phyloP scores from a whole-genome alignment of 305 asterid genomes.

The Vinca major region DNA sequence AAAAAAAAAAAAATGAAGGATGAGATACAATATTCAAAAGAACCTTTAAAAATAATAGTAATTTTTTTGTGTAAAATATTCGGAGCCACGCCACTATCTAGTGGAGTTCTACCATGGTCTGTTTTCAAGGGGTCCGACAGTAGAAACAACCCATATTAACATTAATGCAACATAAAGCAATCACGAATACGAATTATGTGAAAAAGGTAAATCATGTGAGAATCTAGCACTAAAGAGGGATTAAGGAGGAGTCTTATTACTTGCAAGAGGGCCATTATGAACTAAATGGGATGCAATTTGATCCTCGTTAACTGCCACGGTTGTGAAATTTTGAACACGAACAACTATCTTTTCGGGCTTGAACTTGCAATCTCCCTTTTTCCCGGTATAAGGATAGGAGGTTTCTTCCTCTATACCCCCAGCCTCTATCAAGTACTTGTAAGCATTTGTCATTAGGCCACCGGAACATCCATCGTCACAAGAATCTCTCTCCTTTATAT shows the following conservation, averaged over 20 bases:
- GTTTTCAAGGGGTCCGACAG: too few relatives aligned
- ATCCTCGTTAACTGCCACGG: slow-evolving; percentile 42
- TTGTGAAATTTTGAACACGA: slow-evolving; percentile 44
- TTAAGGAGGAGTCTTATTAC: slow-evolving; percentile 16
- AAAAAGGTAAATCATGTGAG: too few relatives aligned
- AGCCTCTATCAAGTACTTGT: slow-evolving; percentile 54
- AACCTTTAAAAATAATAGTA: too few relatives aligned
- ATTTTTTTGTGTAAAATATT: too few relatives aligned
- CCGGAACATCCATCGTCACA: slow-evolving; percentile 74
- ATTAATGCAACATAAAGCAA: too few relatives aligned
- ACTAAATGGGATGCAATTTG: slow-evolving; percentile 70
- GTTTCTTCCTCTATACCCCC: slow-evolving; percentile 72
- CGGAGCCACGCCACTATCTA: too few relatives aligned
- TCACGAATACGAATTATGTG: too few relatives aligned
- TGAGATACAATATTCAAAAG: too few relatives aligned
- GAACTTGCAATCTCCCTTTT: slow-evolving; percentile 59
- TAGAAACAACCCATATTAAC: too few relatives aligned
- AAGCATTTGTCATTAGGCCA: slow-evolving; percentile 86
- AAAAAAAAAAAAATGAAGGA: too few relatives aligned
- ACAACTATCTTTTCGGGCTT: slow-evolving; percentile 41
- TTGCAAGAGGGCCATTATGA: slow-evolving; percentile 70
- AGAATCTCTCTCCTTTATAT: slow-evolving; percentile 40
- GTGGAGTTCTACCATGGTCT: too few relatives aligned
- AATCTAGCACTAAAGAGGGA: too few relatives aligned
- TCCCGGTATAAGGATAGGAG: slow-evolving; percentile 62